Conservation (phyloP, 1,139 yeast species). For the Barnettozyma hawaiiensis region DNA sequence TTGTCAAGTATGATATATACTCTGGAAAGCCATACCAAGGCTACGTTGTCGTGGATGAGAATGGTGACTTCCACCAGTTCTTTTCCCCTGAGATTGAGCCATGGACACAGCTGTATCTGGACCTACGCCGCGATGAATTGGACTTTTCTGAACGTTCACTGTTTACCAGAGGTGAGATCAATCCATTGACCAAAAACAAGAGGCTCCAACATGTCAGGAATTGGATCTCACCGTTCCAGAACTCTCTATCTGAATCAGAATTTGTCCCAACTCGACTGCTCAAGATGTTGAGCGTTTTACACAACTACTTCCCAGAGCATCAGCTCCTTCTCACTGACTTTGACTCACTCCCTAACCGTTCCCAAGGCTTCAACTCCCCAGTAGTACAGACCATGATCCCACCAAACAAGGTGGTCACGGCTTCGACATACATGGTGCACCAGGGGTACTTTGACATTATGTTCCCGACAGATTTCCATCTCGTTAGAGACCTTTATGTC, state of each 20-base stretch:
- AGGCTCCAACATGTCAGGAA: conserved; percentile 27
- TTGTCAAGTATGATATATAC: conserved; percentile 64
- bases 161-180: conserved; percentile 4
- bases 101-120: conserved; percentile 45
- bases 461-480: conserved; percentile 76
- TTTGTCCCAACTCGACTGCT: conserved; percentile 73
- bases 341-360: conserved; percentile 52
- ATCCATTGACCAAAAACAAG: conserved; percentile 20
- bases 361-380: conserved; percentile 68
- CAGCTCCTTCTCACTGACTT: conserved; percentile 71
- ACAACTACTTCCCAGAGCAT: conserved; percentile 69
- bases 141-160: conserved; percentile 4
- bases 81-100: conserved; percentile 64
- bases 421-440: conserved; percentile 65
- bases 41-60: conserved; percentile 64
- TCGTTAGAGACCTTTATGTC: conserved; percentile 57
- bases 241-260: conserved; percentile 67
- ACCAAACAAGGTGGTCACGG: conserved; percentile 41
- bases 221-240: conserved; percentile 53
- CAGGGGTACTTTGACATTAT: conserved; percentile 85
- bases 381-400: conserved; percentile 78
- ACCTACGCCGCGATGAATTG: conserved; percentile 17
- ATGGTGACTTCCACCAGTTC: conserved; percentile 74
- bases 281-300: conserved; percentile 60
- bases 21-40: conserved; percentile 74